Conservation (phyloP, 371 early-diverging fungal genomes). For the Saksenaea oblongispora region DNA sequence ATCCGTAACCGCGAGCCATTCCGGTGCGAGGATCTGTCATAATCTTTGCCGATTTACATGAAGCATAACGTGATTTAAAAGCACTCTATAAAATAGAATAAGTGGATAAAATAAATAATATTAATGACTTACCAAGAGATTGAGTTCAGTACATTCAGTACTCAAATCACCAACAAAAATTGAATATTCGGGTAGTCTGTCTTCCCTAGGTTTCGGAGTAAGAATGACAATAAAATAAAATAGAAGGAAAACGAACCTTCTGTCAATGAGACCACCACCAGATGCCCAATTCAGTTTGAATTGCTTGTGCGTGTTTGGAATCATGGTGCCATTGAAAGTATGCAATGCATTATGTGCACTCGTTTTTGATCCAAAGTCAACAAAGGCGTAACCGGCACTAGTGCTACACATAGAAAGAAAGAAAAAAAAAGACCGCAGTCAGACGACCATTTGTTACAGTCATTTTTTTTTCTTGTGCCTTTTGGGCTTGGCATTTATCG, state of each 20-base stretch:
- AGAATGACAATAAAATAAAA: constrained; percentile 7
- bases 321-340: constrained; percentile 74
- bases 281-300: constrained; percentile 76
- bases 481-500: background rate
- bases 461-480: constrained; percentile 3
- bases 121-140: constrained; percentile 65
- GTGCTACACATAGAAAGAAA: constrained; percentile 25
- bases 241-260: constrained; percentile 28
- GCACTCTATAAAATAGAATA: constrained; percentile 30
- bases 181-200: constrained; percentile 72
- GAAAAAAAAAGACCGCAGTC: constrained; percentile 11
- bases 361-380: constrained; percentile 62
- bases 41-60: constrained; percentile 80
- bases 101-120: constrained; percentile 1
- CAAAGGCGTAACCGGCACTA: constrained; percentile 78
- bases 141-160: constrained; percentile 71
- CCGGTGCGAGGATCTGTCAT: constrained; percentile 79
- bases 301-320: constrained; percentile 75
- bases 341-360: constrained; percentile 22
- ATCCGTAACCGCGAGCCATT: constrained; percentile 81
- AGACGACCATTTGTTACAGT: constrained; percentile 1
- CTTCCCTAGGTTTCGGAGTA: constrained; percentile 38
- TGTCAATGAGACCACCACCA: constrained; percentile 64
- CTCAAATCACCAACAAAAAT: constrained; percentile 89
- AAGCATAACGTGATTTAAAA: constrained; percentile 65